Evolutionary conservation across 2,329 filamentous ascomycete species (phyloP).

Genomic region (Diaporthe citrichinensis): DNA sequence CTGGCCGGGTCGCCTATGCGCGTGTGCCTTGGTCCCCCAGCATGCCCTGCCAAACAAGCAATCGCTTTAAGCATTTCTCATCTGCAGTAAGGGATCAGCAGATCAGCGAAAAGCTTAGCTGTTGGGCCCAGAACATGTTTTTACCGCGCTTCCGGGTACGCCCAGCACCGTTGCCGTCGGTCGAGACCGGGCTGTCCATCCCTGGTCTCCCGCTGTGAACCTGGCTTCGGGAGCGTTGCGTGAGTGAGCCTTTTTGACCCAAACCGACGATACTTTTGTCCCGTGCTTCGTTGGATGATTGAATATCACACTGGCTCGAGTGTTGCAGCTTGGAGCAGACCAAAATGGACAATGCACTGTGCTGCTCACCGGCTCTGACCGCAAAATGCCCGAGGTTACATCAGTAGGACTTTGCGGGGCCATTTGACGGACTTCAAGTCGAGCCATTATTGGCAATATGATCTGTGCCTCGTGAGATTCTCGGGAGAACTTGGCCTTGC

Average conservation of each 20-base stretch:
- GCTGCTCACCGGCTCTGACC: neutral
- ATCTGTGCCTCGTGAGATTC: neutral
- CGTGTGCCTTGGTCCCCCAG: neutral
- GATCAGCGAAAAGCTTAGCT: conserved; percentile 27
- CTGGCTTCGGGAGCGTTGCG: no score
- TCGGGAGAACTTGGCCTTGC: no score
- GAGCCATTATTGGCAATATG: neutral
- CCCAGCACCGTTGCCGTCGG: neutral
- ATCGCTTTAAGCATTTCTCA: neutral
- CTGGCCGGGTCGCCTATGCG: neutral
- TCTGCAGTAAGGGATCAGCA: neutral
- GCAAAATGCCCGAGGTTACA: neutral
- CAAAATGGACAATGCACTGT: neutral
- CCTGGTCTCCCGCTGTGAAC: neutral
- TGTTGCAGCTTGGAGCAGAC: neutral
- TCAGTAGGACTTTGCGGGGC: neutral
- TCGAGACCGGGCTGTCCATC: neutral
- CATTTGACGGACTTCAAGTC: neutral
- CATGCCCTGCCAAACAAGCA: neutral
- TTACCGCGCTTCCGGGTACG: neutral
- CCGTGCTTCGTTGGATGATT: neutral
- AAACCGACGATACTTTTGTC: neutral
- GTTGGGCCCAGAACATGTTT: neutral
- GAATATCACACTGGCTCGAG: neutral
- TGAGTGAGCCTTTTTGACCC: no score